Evolutionary conservation across 495 filamentous ascomycete species (phyloP).

Genomic region (Penicillium egyptiacum): DNA sequence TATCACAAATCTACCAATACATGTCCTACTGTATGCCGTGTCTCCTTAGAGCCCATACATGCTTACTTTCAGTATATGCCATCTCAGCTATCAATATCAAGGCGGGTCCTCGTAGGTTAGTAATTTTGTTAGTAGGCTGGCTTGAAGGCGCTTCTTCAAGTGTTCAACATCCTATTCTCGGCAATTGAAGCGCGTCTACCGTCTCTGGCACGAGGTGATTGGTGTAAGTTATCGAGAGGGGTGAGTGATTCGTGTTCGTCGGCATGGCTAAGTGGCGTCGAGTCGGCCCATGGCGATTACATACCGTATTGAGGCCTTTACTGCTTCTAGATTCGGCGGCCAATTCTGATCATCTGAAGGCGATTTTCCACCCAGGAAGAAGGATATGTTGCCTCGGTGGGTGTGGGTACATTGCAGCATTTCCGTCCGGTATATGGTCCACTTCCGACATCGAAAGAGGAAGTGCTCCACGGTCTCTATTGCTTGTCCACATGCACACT

Average conservation of each 20-base stretch:
- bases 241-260: too few species aligned
- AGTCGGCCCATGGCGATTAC: conserved; percentile 36
- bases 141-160: conserved; percentile 5
- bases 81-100: neutral
- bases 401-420: conserved; percentile 17
- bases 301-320: conserved; percentile 31
- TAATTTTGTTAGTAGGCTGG: neutral
- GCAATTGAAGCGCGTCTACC: too few species aligned
- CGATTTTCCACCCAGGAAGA: conserved; percentile 33
- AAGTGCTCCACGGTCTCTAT: conserved; percentile 36
- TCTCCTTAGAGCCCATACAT: neutral
- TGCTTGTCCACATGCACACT: conserved; percentile 31
- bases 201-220: conserved; percentile 22
- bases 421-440: conserved; percentile 27
- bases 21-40: neutral
- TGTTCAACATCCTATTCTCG: conserved; percentile 7
- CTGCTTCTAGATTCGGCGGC: conserved; percentile 29
- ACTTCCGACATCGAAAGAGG: conserved; percentile 32
- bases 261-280: conserved; percentile 18
- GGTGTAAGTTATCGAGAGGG: too few species aligned
- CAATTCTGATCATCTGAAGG: conserved; percentile 31
- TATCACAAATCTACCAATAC: neutral
- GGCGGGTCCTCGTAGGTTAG: neutral
- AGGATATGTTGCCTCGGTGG: conserved; percentile 12
- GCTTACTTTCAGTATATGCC: neutral